These are phyloP conservation scores for Boletus mariae DNA, from an alignment of 1,284 basidiomycete genomes.

Conservation along the genomic window DNA sequence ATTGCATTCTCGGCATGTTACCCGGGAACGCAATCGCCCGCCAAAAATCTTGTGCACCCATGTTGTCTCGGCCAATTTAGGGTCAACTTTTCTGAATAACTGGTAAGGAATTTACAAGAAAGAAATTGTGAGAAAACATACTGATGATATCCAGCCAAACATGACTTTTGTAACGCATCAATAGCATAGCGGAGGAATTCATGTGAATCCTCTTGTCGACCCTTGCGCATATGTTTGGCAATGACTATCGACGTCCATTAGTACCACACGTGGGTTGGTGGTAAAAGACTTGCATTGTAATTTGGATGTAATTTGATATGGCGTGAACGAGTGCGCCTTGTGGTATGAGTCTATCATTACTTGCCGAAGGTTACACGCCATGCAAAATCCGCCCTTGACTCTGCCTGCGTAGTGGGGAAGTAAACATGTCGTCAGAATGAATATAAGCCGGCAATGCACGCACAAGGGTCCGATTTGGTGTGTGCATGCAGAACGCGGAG, in stretches of 20 bases:
- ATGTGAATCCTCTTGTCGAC: constrained; percentile 97
- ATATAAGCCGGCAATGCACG: constrained; percentile 23
- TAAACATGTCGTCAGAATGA: constrained; percentile 6
- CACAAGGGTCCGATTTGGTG: constrained; percentile 46
- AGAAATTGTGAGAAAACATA: constrained; percentile 37
- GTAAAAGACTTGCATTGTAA: constrained; percentile 56
- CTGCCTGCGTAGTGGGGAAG: constrained; percentile 43
- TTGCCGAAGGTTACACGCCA: constrained; percentile 65
- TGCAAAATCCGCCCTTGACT: constrained; percentile 63
- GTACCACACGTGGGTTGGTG: constrained; percentile 1
- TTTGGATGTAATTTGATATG: constrained; percentile 59
- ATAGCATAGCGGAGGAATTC: constrained; percentile 96
- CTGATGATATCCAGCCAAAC: constrained; percentile 70
- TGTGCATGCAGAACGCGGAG: constrained; percentile 68
- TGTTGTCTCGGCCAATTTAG: constrained; percentile 81
- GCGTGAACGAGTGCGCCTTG: constrained; percentile 50
- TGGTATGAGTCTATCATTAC: constrained; percentile 53
- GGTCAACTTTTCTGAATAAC: constrained; percentile 67
- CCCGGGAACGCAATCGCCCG: constrained; percentile 87
- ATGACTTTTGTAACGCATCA: constrained; percentile 87
- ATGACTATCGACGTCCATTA: constrained; percentile 56
- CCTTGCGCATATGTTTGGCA: constrained; percentile 85
- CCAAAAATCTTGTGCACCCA: constrained; percentile 96
- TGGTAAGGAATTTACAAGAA: constrained; percentile 9
- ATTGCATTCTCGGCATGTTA: constrained; percentile 82